Evolutionary conservation across 176 grass and related monocot genomes (phyloP), one percentile per base, ranked within the genome.

Genomic region (Juncus effusus): DNA sequence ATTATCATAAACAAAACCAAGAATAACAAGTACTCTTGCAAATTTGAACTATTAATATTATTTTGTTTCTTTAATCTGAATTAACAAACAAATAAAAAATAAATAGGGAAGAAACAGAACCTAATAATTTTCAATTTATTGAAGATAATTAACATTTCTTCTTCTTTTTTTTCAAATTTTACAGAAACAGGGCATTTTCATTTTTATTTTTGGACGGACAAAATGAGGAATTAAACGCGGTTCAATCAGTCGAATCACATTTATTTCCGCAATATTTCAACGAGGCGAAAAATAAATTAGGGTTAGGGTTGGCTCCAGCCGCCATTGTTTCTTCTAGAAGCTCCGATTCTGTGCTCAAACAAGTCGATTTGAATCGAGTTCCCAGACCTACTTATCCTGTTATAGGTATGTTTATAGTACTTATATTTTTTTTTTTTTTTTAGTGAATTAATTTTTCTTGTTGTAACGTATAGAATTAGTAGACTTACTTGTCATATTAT

Each of bases 151-250:
- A 53, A 7, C 3, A 38, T 54, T n/a, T 68, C 54, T 68, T 13
- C 16, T 35, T 69, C 3, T 38, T 3, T 11, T 47, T 6, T 11
- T 51, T 16, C 62, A 39, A 10, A 10, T 51, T 36, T 2, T 67
- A 49, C 83, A 96, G 93, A 76, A 89, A 84, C 52, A 93, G 94
- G 80, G 94, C 85, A 5, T 90, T 99, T 59, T 80, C 85, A 4
- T 99, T 90, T 82, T 55, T 99, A 13, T 93, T 99, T 67, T 65
- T 72, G 2, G 68, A 93, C 16, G 94, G 88, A 42, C 69, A 72
- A 56, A 63, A 57, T 62, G 94, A 99, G 78, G 94, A 99, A 64
- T 75, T 99, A 40, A 90, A 5, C 63, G 65, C 88, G 1, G 45
- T 87, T 50, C 94, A 99, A 67, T 74, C 63, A 2, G 85, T 87